Conservation (phyloP, 2,329 filamentous ascomycete genomes). For the Elsinoe arachidis region DNA sequence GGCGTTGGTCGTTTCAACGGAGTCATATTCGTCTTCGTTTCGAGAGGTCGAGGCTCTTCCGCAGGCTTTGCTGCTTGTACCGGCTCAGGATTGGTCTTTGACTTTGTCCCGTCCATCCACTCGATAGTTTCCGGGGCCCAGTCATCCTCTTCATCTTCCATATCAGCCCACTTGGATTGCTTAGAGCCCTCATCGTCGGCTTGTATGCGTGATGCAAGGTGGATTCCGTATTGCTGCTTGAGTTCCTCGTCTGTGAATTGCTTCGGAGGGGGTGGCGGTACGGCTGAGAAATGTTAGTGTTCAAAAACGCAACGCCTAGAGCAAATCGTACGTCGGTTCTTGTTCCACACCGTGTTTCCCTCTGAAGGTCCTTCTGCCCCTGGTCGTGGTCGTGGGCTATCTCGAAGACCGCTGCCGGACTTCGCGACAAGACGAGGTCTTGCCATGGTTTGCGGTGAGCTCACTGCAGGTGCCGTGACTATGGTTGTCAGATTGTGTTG, state of each 20-base stretch:
- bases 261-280: slow-evolving; percentile 61
- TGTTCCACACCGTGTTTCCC: slow-evolving; percentile 74
- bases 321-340: slow-evolving; percentile 64
- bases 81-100: slow-evolving; percentile 33
- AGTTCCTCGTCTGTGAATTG: slow-evolving; percentile 82
- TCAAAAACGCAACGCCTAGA: slow-evolving; percentile 23
- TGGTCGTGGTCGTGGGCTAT: slow-evolving; percentile 23
- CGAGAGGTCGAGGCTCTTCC: slow-evolving; percentile 18
- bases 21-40: slow-evolving; percentile 24
- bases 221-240: slow-evolving; percentile 74
- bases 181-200: slow-evolving; percentile 51
- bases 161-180: slow-evolving; percentile 80
- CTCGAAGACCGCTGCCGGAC: slow-evolving; percentile 57
- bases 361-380: slow-evolving; percentile 49
- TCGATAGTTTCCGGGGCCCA: slow-evolving; percentile 79
- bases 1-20: slow-evolving; percentile 27
- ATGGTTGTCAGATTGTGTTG: slow-evolving; percentile 16
- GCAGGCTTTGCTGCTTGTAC: slow-evolving; percentile 15
- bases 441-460: slow-evolving; percentile 40
- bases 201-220: slow-evolving; percentile 70
- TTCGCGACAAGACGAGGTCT: slow-evolving; percentile 71
- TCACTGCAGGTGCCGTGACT: slow-evolving; percentile 41
- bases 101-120: slow-evolving; percentile 83
- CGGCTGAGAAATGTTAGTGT: slow-evolving; percentile 36
- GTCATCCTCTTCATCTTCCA: slow-evolving; percentile 80